Base-by-base conservation (phyloP, 345 rosid genomes). In the Corchorus capsularis region DNA sequence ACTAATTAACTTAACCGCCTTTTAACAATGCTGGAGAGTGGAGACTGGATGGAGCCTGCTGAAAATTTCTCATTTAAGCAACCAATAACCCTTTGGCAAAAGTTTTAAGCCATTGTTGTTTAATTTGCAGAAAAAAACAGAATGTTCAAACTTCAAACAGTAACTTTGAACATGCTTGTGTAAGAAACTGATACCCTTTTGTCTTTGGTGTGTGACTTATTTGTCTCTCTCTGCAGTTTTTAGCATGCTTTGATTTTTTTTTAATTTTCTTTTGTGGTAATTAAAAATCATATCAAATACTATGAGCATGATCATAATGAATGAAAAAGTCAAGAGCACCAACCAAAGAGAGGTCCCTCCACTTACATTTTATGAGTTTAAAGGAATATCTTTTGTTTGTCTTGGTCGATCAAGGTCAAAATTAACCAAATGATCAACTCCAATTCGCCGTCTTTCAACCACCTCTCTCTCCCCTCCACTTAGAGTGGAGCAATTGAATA, bases 311-410 rank as follows among this genome's bases (percentile, higher is more conserved):
- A 6, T 27, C 41, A 47, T 47, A 67, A 67, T 67, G 47, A 67
- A 49, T 46, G 13, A 67, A 47, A 49, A 83, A 78, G 78, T 75
- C 78, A 80, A 81, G 77, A 66, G 67, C 80, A 79, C 63, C 81
- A 71, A 68, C 47, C 66, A 83, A 83, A 52, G 43, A 77, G 75
- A 49, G 67, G 76, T 76, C 62, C 71, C 59, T 63, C 87, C 88
- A 81, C 76, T 76, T 11, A n/a, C 60, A 37, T 15, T 69, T 32
- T 3, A 49, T 32, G 43, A 3, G 43, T 3, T 6, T 22, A 52
- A 27, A 49, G 27, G 49, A 39, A 69, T 34, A 71, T n/a, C 35
- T 53, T 54, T 60, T 45, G 10, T 68, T 77, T 80, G 67, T 72
- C 68, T 60, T 47, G 50, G 27, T 67, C 45, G 75, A 81, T 49